Evolutionary conservation across 306 rosid genomes (phyloP), one percentile per base, ranked within the genome.

Genomic region (Morella rubra): DNA sequence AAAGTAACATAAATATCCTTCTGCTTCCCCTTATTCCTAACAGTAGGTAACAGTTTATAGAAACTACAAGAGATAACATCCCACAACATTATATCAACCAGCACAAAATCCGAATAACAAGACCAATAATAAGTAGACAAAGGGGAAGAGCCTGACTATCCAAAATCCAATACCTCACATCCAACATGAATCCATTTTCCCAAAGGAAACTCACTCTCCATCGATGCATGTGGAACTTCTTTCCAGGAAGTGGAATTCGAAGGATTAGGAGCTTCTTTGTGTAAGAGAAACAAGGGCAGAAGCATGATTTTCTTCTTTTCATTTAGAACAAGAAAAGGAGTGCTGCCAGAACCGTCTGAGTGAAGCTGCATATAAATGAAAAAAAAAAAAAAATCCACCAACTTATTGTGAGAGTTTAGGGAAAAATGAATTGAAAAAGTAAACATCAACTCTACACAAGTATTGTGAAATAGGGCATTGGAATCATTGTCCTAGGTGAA

Each of bases 141-240:
- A 37, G 75, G n/a, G 56, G 68, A 81, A 74, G 73, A 73, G 68
- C 66, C 45, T 62, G 66, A 32, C 24, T 62, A 66, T 72, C 32
- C n/a, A 78, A 76, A 45, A 80, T 32, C 76, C 70, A 77, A 77
- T 89, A 92, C 98, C 98, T 94, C 92, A 80, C 89, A 89, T 72
- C 95, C 96, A 77, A 92, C 77, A 82, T 94, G 97, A 84, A 92
- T 88, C 98, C 97, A 94, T 74, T 90, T 89, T 71, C 86, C 91
- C 81, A 75, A 73, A 61, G 91, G 89, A 84, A 90, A 87, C 82
- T 91, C 87, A 59, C 76, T 73, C 76, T 89, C 89, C 54, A 69
- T 71, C 5, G 84, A 80, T 71, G 85, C 87, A 69, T 82, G 87
- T 14, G 89, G 84, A 82, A 80, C 82, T 80, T 83, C 87, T 20